phyloP scores from a whole-genome alignment of 306 rosid genomes.

The Pachyrhizus erosus region DNA sequence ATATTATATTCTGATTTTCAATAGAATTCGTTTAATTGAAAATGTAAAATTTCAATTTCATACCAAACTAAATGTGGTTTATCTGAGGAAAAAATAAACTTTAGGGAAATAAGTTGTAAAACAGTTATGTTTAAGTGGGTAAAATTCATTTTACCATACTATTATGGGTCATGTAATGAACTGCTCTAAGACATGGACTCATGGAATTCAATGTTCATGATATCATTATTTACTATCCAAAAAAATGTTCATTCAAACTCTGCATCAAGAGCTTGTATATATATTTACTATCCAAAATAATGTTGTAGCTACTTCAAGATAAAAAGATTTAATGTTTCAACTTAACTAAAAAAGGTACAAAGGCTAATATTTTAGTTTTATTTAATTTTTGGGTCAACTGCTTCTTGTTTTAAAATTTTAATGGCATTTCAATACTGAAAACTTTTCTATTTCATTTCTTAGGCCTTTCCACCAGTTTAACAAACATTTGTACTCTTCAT shows the following conservation, averaged over 20 bases:
- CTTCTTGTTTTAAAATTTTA: constrained; percentile 21
- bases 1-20: too few species aligned
- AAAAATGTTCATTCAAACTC: not conserved
- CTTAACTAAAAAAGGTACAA: not conserved
- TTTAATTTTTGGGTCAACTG: constrained; percentile 9
- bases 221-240: not conserved
- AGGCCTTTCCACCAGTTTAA: constrained; percentile 17
- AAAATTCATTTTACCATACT: not conserved
- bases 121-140: not conserved
- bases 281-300: constrained; percentile 8
- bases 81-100: not conserved
- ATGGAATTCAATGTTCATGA: not conserved
- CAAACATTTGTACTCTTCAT: constrained; percentile 17
- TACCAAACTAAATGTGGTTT: not conserved
- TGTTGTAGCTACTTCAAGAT: constrained; percentile 19
- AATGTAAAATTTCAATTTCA: not conserved
- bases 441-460: constrained; percentile 20
- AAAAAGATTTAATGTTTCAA: not conserved
- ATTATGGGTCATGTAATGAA: not conserved
- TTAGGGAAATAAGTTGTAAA: not conserved
- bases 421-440: constrained; percentile 5
- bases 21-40: constrained; percentile 11
- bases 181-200: not conserved
- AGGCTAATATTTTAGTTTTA: not conserved
- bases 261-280: not conserved